Base-by-base conservation (phyloP, 345 rosid genomes). In the Citrus medica region DNA sequence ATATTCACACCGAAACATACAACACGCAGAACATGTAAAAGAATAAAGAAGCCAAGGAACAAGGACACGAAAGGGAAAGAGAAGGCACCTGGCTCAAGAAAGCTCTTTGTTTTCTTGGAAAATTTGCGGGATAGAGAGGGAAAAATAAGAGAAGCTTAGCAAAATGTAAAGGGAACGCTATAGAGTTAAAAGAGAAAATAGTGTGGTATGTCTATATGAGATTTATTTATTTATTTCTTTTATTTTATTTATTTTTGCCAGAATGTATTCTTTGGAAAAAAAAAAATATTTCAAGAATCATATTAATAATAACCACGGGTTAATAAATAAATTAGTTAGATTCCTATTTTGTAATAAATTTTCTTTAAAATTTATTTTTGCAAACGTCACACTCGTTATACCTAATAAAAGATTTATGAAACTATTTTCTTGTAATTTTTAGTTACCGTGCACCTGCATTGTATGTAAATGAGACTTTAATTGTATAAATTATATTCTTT, bases 1-100 rank as follows among this genome's bases (percentile, higher is more conserved):
- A 73, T 48, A 75, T 72, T 59, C 37, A 33, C 6, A 73, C 55
- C 25, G 32, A 64, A 76, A 68, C 56, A 76, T 69, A 55, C 14
- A 3, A 66, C 38, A 78, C 24, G n/a, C 48, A 74, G 3, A 69
- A 63, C 48, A 28, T 24, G 73, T 33, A 48, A 67, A 24, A 42
- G 17, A 30, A 62, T 10, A 38, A 37, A 42, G 14, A 25, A 71
- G 56, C 30, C 37, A 55, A n/a, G 25, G 30, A 59, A 65, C 27
- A 67, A 38, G 58, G 32, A 35, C 37, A 48, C 32, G 1, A 56
- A 67, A 56, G 51, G 42, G 75, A 71, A 19, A 78, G 35, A 71
- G 25, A 59, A 27, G 61, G 60, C 55, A 53, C 81, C 85, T 35
- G 71, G 78, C 71, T 69, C 12, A 80, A 32, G 75, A 7, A 32